A percentile compares a stretch with the other conserved stretches of the same genome.
These are phyloP conservation scores for Odonthalia washingtoniensis DNA, from an alignment of 31 red algal genomes.

Conservation along the genomic window DNA sequence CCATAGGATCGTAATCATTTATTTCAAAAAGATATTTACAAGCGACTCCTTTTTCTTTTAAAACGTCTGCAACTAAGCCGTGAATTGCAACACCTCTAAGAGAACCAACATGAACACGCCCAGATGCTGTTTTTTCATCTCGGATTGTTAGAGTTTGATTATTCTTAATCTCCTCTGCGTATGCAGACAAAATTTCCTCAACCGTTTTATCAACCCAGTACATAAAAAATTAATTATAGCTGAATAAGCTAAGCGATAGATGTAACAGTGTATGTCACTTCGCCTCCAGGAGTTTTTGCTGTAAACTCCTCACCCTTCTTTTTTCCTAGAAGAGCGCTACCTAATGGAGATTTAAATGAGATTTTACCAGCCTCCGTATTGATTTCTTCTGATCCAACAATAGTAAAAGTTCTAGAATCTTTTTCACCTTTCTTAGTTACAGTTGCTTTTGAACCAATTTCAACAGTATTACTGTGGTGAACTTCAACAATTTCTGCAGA, in stretches of 20 bases:
- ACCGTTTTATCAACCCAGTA: too few relatives aligned
- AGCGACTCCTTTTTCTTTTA: neutral
- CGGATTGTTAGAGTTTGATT: too few relatives aligned
- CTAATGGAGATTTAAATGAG: conserved; percentile 1
- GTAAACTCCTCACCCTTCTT: neutral
- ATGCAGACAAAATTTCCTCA: too few relatives aligned
- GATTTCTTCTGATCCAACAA: neutral
- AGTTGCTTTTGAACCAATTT: neutral
- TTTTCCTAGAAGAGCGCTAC: neutral
- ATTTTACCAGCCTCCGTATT: neutral
- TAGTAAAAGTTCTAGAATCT: neutral
- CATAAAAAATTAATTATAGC: too few relatives aligned
- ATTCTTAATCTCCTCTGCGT: too few relatives aligned
- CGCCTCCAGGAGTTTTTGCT: neutral
- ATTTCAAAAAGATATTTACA: neutral
- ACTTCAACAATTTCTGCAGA: neutral
- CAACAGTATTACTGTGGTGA: neutral
- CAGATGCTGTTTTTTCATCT: neutral
- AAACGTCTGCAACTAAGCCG: neutral
- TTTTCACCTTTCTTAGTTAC: neutral
- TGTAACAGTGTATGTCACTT: too few relatives aligned
- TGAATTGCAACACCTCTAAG: neutral
- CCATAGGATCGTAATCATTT: neutral
- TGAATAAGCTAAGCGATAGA: too few relatives aligned
- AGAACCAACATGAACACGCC: neutral